Base-by-base conservation (phyloP, 164 flowering plant genomes). In the Euptelea pleiosperma region DNA sequence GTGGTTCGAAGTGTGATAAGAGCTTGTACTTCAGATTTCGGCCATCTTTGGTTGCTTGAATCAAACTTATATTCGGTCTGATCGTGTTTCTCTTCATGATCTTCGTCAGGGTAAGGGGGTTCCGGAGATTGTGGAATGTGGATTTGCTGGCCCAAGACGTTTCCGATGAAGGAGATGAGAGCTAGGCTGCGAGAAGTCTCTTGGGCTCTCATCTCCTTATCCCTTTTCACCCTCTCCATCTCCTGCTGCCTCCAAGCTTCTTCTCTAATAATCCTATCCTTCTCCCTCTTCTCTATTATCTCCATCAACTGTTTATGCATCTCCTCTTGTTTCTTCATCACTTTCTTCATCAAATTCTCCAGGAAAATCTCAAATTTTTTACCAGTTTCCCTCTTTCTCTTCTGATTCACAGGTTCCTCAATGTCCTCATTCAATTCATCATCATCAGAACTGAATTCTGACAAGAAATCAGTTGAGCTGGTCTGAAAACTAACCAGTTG, bases 201-300 rank as follows among this genome's bases (percentile, higher is more conserved):
- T 57, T 82, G 77, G 0, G 73, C 59, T 58, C 81, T 69, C 18
- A 63, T 8, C 49, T 76, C 73, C 42, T 77, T 73, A 4, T 74
- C 77, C 60, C 55, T 61, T 53, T 63, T 71, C 10, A 64, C 61
- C 59, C 81, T 70, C 41, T 81, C 84, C 49, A 73, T 75, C 74
- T 79, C 77, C 35, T 71, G 76, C 66, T 45, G 70, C 62, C 52
- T 77, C 87, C 90, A 82, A 28, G 78, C 81, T 70, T 85, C 82
- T 73, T 85, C 91, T 57, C 85, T 69, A 5, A 48, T 31, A 6
- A 73, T 64, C 48, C 84, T 69, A 66, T 80, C 87, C 55, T 47
- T 65, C 61, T 85, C 87, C 55, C 55, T 75, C 63, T 39, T 77
- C 59, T 75, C 91, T 16, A 82, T 45, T 43, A 61, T 39, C 33